A percentile compares a stretch with the other conserved stretches of the same genome.
phyloP scores from a whole-genome alignment of 225 moss, liverwort and hornwort species.

The Asterella californica region DNA sequence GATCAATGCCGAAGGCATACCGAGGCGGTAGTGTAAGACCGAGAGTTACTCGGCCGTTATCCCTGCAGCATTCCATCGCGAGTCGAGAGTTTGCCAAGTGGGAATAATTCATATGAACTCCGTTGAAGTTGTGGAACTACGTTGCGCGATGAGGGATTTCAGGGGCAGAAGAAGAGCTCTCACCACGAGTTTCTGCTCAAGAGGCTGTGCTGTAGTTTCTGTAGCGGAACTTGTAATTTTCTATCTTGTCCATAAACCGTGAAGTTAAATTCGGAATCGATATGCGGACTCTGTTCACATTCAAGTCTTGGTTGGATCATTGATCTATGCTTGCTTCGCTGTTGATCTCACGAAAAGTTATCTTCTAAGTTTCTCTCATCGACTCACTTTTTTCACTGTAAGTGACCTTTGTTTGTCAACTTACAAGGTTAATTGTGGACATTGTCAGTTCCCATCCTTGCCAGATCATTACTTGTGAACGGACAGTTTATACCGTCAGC shows the following conservation, averaged over 20 bases:
- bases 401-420: not conserved
- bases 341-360: not conserved
- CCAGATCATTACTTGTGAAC: no score
- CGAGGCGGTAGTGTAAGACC: not conserved
- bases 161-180: not conserved
- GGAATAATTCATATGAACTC: slow-evolving; percentile 4
- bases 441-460: no score
- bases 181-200: slow-evolving; percentile 1
- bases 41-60: no score
- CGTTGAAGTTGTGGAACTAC: not conserved
- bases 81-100: slow-evolving; percentile 4
- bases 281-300: not conserved
- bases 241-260: slow-evolving; percentile 5
- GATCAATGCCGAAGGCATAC: not conserved
- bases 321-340: not conserved
- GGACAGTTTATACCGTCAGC: no score
- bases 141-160: not conserved
- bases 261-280: not conserved
- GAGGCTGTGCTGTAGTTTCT: slow-evolving; percentile 6
- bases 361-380: no score
- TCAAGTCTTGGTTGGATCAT: not conserved
- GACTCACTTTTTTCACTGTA: not conserved
- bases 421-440: no score
- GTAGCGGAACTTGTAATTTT: slow-evolving; percentile 7
- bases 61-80: not conserved